Base-by-base conservation (phyloP, 331 rosid genomes). In the Malus hybrid region DNA sequence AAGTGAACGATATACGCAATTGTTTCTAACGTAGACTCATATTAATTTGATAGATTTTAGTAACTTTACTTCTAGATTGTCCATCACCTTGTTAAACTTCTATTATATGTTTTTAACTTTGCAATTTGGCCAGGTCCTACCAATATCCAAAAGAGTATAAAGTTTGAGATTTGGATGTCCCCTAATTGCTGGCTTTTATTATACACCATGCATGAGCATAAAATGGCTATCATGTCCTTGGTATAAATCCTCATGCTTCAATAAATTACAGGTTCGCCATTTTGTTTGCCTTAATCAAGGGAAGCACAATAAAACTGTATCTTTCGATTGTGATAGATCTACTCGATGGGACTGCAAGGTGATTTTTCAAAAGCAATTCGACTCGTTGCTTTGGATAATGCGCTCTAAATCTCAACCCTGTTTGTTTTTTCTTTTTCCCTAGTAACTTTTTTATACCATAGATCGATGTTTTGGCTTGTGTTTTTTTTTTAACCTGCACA, bases 281-380 rank as follows among this genome's bases (percentile, higher is more conserved):
- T 76, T 71, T 20, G 65, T 67, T 71, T 71, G 42, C 81, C 81
- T 82, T 71, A 83, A 81, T 73, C 70, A 77, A 81, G 63, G 85
- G 85, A 80, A 68, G 82, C 70, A 61, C 82, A 68, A 13, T 71
- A 57, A 71, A 70, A 80, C 66, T 33, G 22, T 77, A 71, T 65
- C 9, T 2, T 10, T 39, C 46, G 1, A 39, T 39, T 39, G 46
- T 39, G 46, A 39, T 39, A 2, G 46, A 39, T 39, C 46, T 10
- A 77, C 60, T 72, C 61, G 57, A 80, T 76, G 67, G 64, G 44
- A 59, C 34, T 39, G 67, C 78, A 18, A 65, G 50, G 54, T 76
- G 52, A 80, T 80, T 70, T 39, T 77, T 56, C 12, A 33, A 55
- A 59, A 28, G 31, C 68, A 69, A 34, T 50, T 67, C 61, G 67